Base-by-base conservation (phyloP, 768 basidiomycete species). In the Macrocybe gigantea region DNA sequence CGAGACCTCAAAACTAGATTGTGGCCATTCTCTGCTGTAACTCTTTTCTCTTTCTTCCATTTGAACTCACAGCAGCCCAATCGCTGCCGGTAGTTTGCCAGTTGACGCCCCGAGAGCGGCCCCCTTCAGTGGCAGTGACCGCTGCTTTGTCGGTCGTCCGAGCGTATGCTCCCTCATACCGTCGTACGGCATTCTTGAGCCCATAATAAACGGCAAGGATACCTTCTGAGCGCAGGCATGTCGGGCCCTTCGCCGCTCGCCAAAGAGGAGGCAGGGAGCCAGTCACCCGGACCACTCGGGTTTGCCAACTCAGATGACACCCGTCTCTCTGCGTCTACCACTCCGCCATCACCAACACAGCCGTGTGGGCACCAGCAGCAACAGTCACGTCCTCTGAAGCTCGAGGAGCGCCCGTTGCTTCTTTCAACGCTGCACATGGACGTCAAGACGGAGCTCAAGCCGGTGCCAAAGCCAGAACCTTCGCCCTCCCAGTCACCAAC, bases 401-500 rank as follows among this genome's bases (percentile, higher is more conserved):
- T 57, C 54, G 66, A 66, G 47, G 53, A 55, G 44, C 45, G 41
- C 49, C 46, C 53, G 49, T 59, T 59, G 52, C 61, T 49, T 47
- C 57, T 60, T 55, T 43, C 59, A 50, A 57, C 53, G 44, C 38
- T 36, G 6, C n/a, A 52, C 32, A 66, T 64, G 57, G 61, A 67
- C 51, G 41, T 61, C 55, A 69, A 68, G 52, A 38, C 57, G 47
- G 64, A 69, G 38, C 49, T 60, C 48, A 66, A 67, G 22, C 22
- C 4, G 22, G 22, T 2, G 53, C 48, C 48, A 38, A 63, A 64
- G 52, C 60, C 50, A 33, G 50, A 55, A 38, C 47, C 50, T 29
- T 66, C 64, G 40, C 63, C 65, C 30, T 69, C 69, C 32, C 63
- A 64, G 57, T 68, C 67, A 9, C 66, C 68, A 41, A 68, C 69